These are phyloP conservation scores for Mycena kentingensis DNA, from an alignment of 768 basidiomycete species.

Conservation along the genomic window DNA sequence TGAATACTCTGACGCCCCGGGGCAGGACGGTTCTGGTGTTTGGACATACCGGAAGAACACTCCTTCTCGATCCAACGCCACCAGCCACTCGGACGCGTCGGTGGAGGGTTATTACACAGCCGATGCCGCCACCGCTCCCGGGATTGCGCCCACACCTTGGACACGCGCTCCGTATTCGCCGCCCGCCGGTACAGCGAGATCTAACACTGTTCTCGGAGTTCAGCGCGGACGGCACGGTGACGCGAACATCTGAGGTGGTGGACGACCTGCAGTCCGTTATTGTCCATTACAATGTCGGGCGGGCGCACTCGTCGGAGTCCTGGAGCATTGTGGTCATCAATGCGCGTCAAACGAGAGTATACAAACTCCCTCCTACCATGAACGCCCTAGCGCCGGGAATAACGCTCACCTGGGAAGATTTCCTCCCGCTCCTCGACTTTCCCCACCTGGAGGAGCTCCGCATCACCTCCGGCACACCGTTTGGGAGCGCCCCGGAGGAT, in stretches of 20 bases:
- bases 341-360: neutral
- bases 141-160: neutral
- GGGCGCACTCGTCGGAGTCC: neutral
- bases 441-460: neutral
- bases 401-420: neutral
- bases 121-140: neutral
- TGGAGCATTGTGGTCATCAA: constrained; percentile 12
- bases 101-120: constrained; percentile 5
- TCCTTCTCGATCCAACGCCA: neutral
- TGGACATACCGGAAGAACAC: neutral
- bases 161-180: neutral
- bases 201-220: neutral
- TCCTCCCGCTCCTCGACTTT: constrained; percentile 4
- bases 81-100: neutral
- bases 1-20: neutral
- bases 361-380: neutral
- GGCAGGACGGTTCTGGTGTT: neutral
- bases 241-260: neutral
- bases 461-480: neutral
- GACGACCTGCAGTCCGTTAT: neutral
- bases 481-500: neutral
- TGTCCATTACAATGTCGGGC: neutral
- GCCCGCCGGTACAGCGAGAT: neutral
- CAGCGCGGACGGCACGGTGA: neutral
- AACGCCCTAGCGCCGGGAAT: neutral